Evolutionary conservation across 106 monocot species (phyloP).

Genomic region (Platanthera zijinensis): DNA sequence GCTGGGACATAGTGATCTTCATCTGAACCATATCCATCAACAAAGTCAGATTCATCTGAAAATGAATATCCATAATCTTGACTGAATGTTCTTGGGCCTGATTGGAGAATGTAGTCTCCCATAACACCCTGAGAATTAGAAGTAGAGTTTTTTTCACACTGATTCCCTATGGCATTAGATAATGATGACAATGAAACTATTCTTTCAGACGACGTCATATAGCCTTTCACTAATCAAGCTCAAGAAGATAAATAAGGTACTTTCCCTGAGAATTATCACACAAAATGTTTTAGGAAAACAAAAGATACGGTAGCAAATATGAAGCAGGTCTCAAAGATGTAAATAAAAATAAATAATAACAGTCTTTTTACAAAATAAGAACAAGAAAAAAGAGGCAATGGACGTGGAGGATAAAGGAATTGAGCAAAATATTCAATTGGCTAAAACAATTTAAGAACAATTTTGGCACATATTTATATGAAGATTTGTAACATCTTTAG

Average conservation of each 20-base stretch:
- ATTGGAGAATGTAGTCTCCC: constrained; percentile 10
- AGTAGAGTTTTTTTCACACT: constrained; percentile 14
- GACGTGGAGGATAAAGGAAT: no score
- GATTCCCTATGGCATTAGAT: constrained; percentile 14
- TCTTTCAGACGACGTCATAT: constrained; percentile 21
- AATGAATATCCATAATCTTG: constrained; percentile 21
- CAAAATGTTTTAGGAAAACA: not conserved
- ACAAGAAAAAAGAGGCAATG: no score
- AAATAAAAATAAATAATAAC: no score
- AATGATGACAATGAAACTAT: constrained; percentile 31
- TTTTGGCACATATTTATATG: no score
- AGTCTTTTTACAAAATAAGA: no score
- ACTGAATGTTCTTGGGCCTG: constrained; percentile 13
- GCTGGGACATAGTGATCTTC: constrained; percentile 13
- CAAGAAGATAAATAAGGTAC: not conserved
- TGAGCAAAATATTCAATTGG: no score
- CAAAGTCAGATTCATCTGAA: constrained; percentile 15
- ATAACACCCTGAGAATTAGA: constrained; percentile 11
- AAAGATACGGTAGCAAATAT: not conserved
- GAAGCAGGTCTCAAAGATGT: no score
- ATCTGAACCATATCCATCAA: constrained; percentile 23
- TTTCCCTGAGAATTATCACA: constrained; percentile 7
- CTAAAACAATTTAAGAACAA: no score
- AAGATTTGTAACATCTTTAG: no score
- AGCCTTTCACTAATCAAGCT: not conserved